A percentile compares a stretch with the other conserved stretches of the same genome.
Conservation (phyloP, 805 yeast species). For the Wickerhamiella sorbophila region DNA sequence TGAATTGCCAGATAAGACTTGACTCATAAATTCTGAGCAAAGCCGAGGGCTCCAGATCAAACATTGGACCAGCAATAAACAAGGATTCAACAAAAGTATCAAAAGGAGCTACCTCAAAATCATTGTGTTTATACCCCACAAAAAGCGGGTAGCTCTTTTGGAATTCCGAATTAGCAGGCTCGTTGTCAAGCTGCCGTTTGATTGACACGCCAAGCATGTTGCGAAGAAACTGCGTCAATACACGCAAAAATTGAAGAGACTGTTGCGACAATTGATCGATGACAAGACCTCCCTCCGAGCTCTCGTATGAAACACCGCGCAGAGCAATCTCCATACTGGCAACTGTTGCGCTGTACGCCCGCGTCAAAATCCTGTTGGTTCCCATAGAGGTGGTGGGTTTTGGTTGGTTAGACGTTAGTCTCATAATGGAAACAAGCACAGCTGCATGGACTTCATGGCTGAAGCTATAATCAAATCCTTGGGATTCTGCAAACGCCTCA, state of each 20-base stretch:
- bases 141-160: neutral
- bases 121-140: neutral
- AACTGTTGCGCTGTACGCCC: slow-evolving; percentile 5
- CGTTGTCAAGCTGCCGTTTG: slow-evolving; percentile 1
- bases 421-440: neutral
- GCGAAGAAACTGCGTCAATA: slow-evolving; percentile 11
- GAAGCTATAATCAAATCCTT: slow-evolving; percentile 1
- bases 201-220: slow-evolving; percentile 12
- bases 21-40: slow-evolving; percentile 6
- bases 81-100: slow-evolving; percentile 7
- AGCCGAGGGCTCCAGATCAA: slow-evolving; percentile 7
- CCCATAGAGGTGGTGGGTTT: neutral
- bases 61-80: slow-evolving; percentile 6
- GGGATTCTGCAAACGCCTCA: neutral
- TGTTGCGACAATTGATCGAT: slow-evolving; percentile 30
- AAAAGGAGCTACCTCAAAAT: slow-evolving; percentile 3
- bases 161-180: neutral
- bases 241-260: slow-evolving; percentile 14
- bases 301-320: slow-evolving; percentile 13
- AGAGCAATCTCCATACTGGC: slow-evolving; percentile 13
- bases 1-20: slow-evolving; percentile 6
- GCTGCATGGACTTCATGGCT: slow-evolving; percentile 2
- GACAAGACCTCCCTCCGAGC: slow-evolving; percentile 30
- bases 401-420: neutral
- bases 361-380: neutral